Conservation (phyloP, 192 early-diverging fungal species). For the Entomortierella parvispora region DNA sequence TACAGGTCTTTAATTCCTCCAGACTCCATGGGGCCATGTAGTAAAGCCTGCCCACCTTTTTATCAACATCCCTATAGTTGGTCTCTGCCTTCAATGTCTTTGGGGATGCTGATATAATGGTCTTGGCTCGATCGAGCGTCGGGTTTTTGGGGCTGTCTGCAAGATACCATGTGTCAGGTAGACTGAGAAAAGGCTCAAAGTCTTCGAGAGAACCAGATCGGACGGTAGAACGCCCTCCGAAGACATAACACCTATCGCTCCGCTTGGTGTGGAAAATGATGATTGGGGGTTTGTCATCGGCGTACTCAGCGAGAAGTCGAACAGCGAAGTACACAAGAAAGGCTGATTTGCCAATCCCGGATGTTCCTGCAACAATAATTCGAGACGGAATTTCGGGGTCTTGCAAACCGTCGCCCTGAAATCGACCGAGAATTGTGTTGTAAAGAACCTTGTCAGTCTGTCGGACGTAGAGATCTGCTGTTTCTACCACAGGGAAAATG, state of each 20-base stretch:
- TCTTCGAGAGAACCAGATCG: conserved; percentile 4
- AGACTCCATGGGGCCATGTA: too few species aligned
- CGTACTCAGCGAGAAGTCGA: conserved; percentile 12
- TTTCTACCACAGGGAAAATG: conserved; percentile 2
- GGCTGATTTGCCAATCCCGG: conserved; percentile 25
- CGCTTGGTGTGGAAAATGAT: conserved; percentile 12
- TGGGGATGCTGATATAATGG: too few species aligned
- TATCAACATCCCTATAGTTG: too few species aligned
- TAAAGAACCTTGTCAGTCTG: conserved; percentile 16
- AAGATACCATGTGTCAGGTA: conserved; percentile 1
- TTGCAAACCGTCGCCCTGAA: neutral
- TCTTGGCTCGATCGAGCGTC: conserved; percentile 4
- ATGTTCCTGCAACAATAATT: conserved; percentile 20
- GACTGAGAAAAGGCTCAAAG: conserved; percentile 2
- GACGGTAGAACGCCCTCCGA: conserved; percentile 6
- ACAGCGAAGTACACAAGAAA: conserved; percentile 32
- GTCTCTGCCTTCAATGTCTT: too few species aligned
- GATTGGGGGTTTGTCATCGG: conserved; percentile 8
- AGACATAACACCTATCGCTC: conserved; percentile 3
- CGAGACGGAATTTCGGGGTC: neutral
- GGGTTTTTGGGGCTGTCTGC: neutral
- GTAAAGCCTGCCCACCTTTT: too few species aligned
- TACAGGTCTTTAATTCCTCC: too few species aligned
- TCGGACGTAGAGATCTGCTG: conserved; percentile 12
- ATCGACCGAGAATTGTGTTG: neutral